phyloP scores from a whole-genome alignment of 768 basidiomycete genomes.

The Chalciporus sphaerocephalus region DNA sequence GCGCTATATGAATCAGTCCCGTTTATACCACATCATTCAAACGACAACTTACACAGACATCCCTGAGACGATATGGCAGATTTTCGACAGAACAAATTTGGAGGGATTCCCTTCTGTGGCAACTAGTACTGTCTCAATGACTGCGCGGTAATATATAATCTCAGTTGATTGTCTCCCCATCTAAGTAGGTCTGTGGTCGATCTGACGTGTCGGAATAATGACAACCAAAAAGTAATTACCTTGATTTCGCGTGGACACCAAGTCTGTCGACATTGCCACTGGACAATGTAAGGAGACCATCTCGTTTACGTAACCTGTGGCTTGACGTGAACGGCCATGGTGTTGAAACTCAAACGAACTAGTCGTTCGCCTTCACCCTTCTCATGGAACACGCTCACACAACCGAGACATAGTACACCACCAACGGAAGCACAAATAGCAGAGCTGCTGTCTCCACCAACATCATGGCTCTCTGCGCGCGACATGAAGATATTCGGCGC shows the following conservation, averaged over 20 bases:
- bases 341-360: conserved; percentile 41
- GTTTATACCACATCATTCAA: background rate
- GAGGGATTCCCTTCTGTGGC: too few relatives aligned
- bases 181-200: too few relatives aligned
- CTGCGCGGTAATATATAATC: too few relatives aligned
- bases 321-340: conserved; percentile 28
- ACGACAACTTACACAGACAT: background rate
- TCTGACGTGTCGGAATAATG: too few relatives aligned
- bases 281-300: background rate
- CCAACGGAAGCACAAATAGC: conserved; percentile 36
- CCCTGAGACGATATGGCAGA: background rate
- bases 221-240: too few relatives aligned
- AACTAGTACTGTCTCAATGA: too few relatives aligned
- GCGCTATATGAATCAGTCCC: background rate
- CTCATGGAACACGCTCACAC: conserved; percentile 51
- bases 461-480: conserved; percentile 77
- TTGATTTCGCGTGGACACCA: too few relatives aligned
- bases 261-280: too few relatives aligned
- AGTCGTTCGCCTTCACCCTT: conserved; percentile 52
- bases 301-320: conserved; percentile 19
- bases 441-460: conserved; percentile 65
- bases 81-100: too few relatives aligned
- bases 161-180: too few relatives aligned
- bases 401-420: conserved; percentile 29
- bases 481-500: conserved; percentile 89